phyloP scores from a whole-genome alignment of 805 yeast species.

The Myxozyma neotropica region DNA sequence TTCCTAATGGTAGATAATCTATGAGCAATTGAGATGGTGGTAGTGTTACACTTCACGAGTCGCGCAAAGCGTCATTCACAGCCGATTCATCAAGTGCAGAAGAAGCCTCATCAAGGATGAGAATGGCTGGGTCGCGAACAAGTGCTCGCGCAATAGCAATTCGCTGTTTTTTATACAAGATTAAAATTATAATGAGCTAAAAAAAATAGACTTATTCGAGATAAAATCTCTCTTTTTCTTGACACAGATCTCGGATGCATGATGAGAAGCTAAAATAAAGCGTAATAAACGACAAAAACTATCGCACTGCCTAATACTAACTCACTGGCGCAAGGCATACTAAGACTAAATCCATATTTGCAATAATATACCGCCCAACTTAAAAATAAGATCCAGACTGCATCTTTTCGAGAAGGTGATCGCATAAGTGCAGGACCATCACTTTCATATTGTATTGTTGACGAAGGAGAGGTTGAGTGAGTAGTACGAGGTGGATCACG shows the following conservation, averaged over 20 bases:
- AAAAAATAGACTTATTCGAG: too few relatives aligned
- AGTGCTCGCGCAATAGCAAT: conserved; percentile 89
- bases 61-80: conserved; percentile 71
- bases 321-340: conserved; percentile 17
- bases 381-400: conserved; percentile 17
- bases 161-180: conserved; percentile 89
- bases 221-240: too few relatives aligned
- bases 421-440: conserved; percentile 20
- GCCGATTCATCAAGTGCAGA: conserved; percentile 90
- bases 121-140: conserved; percentile 72
- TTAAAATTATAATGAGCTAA: too few relatives aligned
- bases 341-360: conserved; percentile 22
- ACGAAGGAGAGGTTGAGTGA: not conserved
- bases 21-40: conserved; percentile 85
- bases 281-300: conserved; percentile 24
- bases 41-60: conserved; percentile 57
- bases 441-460: not conserved
- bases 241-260: too few relatives aligned
- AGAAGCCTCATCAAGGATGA: conserved; percentile 91
- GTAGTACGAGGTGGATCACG: not conserved
- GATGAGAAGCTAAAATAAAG: conserved; percentile 6
- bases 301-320: conserved; percentile 7
- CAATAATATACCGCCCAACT: conserved; percentile 29
- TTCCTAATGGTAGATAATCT: conserved; percentile 83
- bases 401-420: conserved; percentile 8